Evolutionary conservation across 371 early-diverging fungal species (phyloP).

Genomic region (Blastocladiella emersonii): DNA sequence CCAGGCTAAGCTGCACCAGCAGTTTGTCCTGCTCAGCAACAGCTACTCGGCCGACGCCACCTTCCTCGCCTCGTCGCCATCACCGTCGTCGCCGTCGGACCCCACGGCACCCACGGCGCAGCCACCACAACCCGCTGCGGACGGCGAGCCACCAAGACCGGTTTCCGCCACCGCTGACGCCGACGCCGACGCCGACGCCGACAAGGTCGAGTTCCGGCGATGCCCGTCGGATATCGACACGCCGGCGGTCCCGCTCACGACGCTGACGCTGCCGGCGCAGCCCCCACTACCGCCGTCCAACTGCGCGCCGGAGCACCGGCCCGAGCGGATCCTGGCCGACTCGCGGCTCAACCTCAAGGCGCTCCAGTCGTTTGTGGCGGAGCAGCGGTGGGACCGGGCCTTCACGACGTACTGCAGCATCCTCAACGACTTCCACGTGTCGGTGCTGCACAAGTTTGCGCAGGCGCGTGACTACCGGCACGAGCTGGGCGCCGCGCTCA

Average conservation of each 20-base stretch:
- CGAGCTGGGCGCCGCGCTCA: not conserved
- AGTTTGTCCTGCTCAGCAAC: not conserved
- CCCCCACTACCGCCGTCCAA: not conserved
- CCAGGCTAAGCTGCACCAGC: not conserved
- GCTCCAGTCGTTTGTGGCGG: not conserved
- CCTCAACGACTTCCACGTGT: not conserved
- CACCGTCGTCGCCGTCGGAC: too few species aligned
- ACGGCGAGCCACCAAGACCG: too few species aligned
- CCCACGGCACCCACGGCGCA: too few species aligned
- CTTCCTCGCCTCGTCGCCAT: not conserved
- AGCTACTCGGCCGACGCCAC: not conserved
- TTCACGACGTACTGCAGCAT: not conserved
- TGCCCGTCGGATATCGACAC: not conserved
- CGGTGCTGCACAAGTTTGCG: not conserved
- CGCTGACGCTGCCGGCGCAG: not conserved
- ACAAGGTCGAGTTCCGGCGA: not conserved
- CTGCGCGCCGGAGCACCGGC: not conserved
- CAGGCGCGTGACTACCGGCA: not conserved
- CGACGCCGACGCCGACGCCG: not conserved
- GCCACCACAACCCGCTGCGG: too few species aligned
- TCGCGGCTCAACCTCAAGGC: constrained; percentile 1
- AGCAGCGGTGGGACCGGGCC: not conserved
- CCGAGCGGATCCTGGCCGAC: not conserved
- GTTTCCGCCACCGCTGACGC: not conserved
- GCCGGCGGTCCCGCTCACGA: not conserved